These are phyloP conservation scores for Talaromyces sp. DNA, from an alignment of 2,329 filamentous ascomycete genomes.

Conservation along the genomic window DNA sequence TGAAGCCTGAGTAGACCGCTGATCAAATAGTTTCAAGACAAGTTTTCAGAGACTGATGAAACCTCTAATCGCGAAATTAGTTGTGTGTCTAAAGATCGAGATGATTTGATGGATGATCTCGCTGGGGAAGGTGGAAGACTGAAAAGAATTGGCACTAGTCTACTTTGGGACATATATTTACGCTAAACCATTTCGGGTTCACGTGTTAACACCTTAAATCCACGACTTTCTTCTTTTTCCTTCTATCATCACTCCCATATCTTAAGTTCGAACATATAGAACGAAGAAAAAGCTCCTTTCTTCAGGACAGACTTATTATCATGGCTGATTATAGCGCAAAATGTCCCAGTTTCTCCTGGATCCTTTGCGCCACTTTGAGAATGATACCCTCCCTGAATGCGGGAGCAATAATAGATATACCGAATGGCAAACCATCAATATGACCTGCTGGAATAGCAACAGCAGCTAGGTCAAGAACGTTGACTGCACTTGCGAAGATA, in stretches of 20 bases:
- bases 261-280: neutral
- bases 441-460: constrained; percentile 46
- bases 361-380: constrained; percentile 16
- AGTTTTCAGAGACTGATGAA: neutral
- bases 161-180: neutral
- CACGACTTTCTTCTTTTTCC: neutral
- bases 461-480: constrained; percentile 56
- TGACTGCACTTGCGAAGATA: constrained; percentile 61
- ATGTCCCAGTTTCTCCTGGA: constrained; percentile 1
- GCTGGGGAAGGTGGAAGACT: neutral
- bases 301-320: neutral
- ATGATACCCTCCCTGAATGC: constrained; percentile 18
- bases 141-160: neutral
- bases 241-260: neutral
- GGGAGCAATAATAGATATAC: constrained; percentile 21
- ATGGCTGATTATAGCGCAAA: neutral
- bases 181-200: neutral
- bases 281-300: neutral
- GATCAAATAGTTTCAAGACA: neutral
- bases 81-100: neutral
- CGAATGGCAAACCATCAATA: constrained; percentile 29
- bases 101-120: neutral
- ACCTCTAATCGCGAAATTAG: neutral
- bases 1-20: neutral
- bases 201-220: neutral